Evolutionary conservation across 495 filamentous ascomycete genomes (phyloP).

Genomic region (Hypoxylon intermedium): DNA sequence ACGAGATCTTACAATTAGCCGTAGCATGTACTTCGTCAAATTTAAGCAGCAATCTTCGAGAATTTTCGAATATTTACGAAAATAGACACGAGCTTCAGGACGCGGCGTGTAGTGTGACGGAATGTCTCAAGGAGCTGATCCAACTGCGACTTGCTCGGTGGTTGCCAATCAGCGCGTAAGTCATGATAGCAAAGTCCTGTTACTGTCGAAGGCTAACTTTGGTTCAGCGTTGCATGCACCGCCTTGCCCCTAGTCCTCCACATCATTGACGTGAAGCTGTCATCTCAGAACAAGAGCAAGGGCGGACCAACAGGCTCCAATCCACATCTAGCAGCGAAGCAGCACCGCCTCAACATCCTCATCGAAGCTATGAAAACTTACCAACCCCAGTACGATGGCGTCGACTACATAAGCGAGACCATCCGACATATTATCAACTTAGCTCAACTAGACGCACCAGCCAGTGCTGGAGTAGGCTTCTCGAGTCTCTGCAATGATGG

Average conservation of each 20-base stretch:
- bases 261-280: conserved; percentile 46
- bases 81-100: conserved; percentile 46
- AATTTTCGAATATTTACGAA: conserved; percentile 44
- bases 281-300: conserved; percentile 36
- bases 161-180: conserved; percentile 45
- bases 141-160: conserved; percentile 43
- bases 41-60: conserved; percentile 27
- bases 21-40: conserved; percentile 39
- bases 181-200: background rate
- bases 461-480: conserved; percentile 13
- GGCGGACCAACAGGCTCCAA: conserved; percentile 13
- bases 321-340: conserved; percentile 38
- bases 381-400: conserved; percentile 46
- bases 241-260: conserved; percentile 44
- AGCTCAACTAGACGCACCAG: conserved; percentile 38
- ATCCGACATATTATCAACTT: conserved; percentile 47
- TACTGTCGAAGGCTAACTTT: conserved; percentile 5
- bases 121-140: conserved; percentile 45
- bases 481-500: conserved; percentile 12
- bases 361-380: conserved; percentile 49
- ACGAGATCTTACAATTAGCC: conserved; percentile 43
- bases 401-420: conserved; percentile 45
- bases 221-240: conserved; percentile 40
- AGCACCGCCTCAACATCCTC: conserved; percentile 47
- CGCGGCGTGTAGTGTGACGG: conserved; percentile 44